Percentiles rank a stretch among this genome's conserved stretches.
Evolutionary conservation across 73 alveolate species (phyloP).

Genomic region (Paramecium caudatum): DNA sequence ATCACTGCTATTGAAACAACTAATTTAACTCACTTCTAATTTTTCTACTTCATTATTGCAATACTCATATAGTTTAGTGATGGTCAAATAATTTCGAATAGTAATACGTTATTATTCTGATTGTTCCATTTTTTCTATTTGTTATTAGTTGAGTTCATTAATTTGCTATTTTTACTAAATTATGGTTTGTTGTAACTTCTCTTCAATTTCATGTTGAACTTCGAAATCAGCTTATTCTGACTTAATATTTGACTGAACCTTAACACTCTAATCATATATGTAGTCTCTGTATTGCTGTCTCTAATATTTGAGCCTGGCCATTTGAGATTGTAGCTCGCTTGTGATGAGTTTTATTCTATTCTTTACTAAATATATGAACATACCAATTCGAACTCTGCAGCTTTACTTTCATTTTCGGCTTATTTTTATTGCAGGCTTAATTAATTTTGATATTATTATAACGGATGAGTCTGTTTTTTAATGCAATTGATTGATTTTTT

Average conservation of each 20-base stretch:
- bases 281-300: constrained; percentile 17
- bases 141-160: not conserved
- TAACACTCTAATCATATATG: not conserved
- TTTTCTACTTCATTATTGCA: not conserved
- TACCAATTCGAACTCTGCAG: constrained; percentile 18
- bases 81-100: not conserved
- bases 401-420: constrained; percentile 13
- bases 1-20: not conserved
- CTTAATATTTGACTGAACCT: not conserved
- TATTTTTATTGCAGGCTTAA: not conserved
- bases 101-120: constrained; percentile 7
- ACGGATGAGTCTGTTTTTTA: constrained; percentile 14
- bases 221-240: not conserved
- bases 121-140: constrained; percentile 22
- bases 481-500: constrained; percentile 25
- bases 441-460: not conserved
- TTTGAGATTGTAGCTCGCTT: not conserved
- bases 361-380: constrained; percentile 10
- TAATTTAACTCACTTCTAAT: not conserved
- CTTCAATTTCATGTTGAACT: not conserved
- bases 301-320: not conserved
- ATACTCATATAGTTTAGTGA: not conserved
- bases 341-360: not conserved
- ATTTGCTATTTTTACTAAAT: not conserved
- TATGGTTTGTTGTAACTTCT: constrained; percentile 1